phyloP scores from a whole-genome alignment of 73 alveolate genomes.

The Paramecium caudatum region DNA sequence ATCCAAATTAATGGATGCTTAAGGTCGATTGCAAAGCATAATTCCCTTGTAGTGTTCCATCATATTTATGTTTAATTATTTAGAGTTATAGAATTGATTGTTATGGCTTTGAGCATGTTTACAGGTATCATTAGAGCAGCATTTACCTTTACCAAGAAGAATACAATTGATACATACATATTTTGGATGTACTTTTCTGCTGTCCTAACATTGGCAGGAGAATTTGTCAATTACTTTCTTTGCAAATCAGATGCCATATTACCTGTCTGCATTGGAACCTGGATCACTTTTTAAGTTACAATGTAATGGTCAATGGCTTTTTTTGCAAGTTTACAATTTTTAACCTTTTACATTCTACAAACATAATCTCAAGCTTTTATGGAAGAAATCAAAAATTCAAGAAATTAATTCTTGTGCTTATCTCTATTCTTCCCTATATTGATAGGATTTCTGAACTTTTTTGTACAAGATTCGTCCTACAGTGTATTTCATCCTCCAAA shows the following conservation, averaged over 20 bases:
- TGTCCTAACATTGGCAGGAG: not conserved
- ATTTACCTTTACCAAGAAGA: not conserved
- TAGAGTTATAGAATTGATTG: constrained; percentile 23
- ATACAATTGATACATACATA: not conserved
- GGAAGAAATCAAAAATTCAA: constrained; percentile 19
- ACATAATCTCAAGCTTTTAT: not conserved
- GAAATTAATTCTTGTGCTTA: not conserved
- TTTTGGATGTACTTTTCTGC: not conserved
- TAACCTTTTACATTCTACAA: not conserved
- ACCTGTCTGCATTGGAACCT: constrained; percentile 1
- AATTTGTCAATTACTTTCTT: not conserved
- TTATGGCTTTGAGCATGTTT: constrained; percentile 2
- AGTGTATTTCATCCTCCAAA: constrained; percentile 43
- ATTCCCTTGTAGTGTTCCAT: constrained; percentile 62
- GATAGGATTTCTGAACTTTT: not conserved
- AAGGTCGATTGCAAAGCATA: constrained; percentile 55
- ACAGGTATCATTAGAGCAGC: constrained; percentile 11
- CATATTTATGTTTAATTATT: constrained; percentile 46
- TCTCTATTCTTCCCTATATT: not conserved
- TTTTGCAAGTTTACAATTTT: not conserved
- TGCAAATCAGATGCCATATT: not conserved
- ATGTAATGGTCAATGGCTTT: constrained; percentile 18
- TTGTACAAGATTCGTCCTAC: not conserved
- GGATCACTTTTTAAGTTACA: constrained; percentile 15
- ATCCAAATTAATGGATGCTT: constrained; percentile 60